phyloP scores from a whole-genome alignment of 1,284 basidiomycete genomes.

The Austropuccinia psidii region DNA sequence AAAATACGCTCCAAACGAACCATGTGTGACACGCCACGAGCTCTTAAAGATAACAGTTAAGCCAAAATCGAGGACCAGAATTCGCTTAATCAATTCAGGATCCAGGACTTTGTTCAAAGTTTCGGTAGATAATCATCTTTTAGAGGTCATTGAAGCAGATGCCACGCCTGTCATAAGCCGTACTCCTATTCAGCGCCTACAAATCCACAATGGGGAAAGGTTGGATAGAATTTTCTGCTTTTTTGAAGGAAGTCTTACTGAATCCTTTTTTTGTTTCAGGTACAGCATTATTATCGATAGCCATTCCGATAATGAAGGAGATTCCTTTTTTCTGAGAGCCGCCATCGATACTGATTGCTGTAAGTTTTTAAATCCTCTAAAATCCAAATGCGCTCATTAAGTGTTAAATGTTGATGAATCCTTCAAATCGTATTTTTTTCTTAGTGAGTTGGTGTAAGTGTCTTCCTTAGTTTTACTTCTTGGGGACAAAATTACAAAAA shows the following conservation, averaged over 20 bases:
- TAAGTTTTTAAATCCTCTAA: no score
- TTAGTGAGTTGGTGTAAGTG: no score
- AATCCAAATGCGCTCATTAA: no score
- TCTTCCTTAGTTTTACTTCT: no score
- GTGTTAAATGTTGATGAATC: no score
- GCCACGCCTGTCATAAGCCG: background rate
- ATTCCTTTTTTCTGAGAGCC: conserved; percentile 41
- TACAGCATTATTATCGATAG: background rate
- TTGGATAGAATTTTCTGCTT: background rate
- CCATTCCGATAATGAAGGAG: background rate
- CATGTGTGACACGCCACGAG: background rate
- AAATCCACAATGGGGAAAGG: background rate
- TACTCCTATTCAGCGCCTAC: background rate
- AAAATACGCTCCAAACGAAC: background rate
- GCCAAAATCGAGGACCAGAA: background rate
- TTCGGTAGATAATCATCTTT: background rate
- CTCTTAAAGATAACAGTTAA: background rate
- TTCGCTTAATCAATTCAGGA: background rate
- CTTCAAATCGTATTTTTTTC: no score
- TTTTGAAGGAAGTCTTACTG: background rate
- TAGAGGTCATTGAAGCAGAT: conserved; percentile 6
- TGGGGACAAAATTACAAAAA: no score
- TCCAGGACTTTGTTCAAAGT: background rate
- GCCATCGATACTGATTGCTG: conserved; percentile 38
- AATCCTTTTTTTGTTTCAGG: background rate